Percentiles rank a stretch among this genome's conserved stretches.
phyloP scores from a whole-genome alignment of 352 stramenopile species.

The Pythium brachiatum region DNA sequence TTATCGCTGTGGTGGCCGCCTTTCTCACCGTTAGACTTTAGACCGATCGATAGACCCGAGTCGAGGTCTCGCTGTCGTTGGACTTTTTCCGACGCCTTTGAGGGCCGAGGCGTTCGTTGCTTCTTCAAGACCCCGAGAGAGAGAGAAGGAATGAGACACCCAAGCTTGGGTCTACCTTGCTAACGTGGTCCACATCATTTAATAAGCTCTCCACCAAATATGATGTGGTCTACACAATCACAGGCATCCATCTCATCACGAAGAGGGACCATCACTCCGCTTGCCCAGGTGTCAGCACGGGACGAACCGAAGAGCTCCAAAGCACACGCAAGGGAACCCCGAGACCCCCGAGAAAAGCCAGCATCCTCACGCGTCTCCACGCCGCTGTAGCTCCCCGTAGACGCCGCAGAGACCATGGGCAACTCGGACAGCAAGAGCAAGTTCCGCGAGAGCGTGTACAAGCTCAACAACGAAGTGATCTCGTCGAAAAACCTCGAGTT shows the following conservation, averaged over 20 bases:
- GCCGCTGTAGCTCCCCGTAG: neutral
- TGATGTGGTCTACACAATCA: neutral
- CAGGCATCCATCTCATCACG: neutral
- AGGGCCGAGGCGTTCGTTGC: neutral
- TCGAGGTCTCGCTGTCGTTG: neutral
- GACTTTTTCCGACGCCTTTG: constrained; percentile 1
- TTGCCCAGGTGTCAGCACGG: constrained; percentile 20
- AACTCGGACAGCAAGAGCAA: constrained; percentile 91
- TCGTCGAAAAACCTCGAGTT: constrained; percentile 87
- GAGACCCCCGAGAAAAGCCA: neutral
- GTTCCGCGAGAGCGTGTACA: constrained; percentile 90
- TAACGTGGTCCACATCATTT: constrained; percentile 3
- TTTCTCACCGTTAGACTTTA: neutral
- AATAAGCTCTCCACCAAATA: no score
- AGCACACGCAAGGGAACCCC: neutral
- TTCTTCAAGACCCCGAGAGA: constrained; percentile 4
- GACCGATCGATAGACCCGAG: neutral
- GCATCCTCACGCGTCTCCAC: neutral
- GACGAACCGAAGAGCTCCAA: constrained; percentile 2
- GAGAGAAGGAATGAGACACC: constrained; percentile 5
- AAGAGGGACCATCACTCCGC: constrained; percentile 7
- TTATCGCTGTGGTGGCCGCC: constrained; percentile 1
- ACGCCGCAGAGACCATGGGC: constrained; percentile 43
- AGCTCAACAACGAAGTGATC: constrained; percentile 88
- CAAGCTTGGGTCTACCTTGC: neutral